phyloP scores from a whole-genome alignment of 345 rosid genomes.

The Camelina hispida region DNA sequence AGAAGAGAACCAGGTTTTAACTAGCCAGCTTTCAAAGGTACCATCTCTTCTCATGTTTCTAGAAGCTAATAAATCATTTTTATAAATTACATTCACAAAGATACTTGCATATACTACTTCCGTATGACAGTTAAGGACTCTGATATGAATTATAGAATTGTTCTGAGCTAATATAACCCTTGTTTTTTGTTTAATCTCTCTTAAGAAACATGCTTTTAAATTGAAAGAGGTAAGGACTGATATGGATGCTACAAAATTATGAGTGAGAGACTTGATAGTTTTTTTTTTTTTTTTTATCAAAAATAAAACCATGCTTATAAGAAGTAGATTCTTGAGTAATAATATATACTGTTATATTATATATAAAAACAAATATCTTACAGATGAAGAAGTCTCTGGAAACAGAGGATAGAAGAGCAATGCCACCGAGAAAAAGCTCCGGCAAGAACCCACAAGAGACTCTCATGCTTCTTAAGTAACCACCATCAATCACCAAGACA shows the following conservation, averaged over 20 bases:
- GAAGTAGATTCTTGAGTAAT: not conserved
- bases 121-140: not conserved
- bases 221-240: too few relatives aligned
- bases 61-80: constrained; percentile 23
- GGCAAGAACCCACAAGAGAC: constrained; percentile 11
- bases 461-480: constrained; percentile 18
- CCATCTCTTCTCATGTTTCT: constrained; percentile 14
- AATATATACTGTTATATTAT: not conserved
- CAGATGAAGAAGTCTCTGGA: constrained; percentile 10
- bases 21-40: constrained; percentile 29
- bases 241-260: not conserved
- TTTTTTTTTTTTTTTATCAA: not conserved
- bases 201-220: not conserved
- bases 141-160: too few relatives aligned
- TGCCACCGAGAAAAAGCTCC: not conserved
- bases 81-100: not conserved
- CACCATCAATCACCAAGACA: not conserved
- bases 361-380: constrained; percentile 22
- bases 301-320: not conserved
- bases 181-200: too few relatives aligned
- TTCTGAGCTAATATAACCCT: too few relatives aligned
- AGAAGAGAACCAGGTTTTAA: constrained; percentile 23
- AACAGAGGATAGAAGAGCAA: not conserved
- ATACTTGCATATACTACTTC: not conserved
- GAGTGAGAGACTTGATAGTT: not conserved